Conservation (phyloP, 78 protist genomes). For the Acrasis kona region DNA sequence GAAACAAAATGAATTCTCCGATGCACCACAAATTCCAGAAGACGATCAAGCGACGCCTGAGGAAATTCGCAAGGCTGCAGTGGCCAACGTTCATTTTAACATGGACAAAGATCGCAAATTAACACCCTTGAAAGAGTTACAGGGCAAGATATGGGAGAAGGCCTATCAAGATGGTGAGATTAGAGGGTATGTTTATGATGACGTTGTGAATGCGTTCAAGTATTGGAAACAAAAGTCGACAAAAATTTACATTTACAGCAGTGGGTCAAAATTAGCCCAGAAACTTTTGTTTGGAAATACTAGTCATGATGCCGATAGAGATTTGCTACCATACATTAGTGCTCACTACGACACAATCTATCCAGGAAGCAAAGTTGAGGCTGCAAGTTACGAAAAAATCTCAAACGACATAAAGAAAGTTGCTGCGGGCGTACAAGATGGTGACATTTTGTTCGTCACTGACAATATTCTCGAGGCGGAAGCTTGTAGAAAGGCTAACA, state of each 20-base stretch:
- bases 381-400: constrained; percentile 29
- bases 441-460: constrained; percentile 37
- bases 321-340: constrained; percentile 13
- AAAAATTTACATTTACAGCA: constrained; percentile 50
- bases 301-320: constrained; percentile 21
- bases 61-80: constrained; percentile 8
- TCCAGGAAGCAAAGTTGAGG: constrained; percentile 31
- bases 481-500: constrained; percentile 26
- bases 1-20: constrained; percentile 13
- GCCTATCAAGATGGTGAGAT: constrained; percentile 49
- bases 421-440: not conserved
- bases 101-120: constrained; percentile 61
- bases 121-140: constrained; percentile 60
- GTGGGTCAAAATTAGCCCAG: constrained; percentile 68
- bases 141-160: constrained; percentile 68
- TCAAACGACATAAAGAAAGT: constrained; percentile 1
- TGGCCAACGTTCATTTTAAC: constrained; percentile 6
- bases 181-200: constrained; percentile 40
- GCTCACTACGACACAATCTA: constrained; percentile 67
- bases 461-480: constrained; percentile 54
- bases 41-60: not conserved
- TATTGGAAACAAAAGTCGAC: constrained; percentile 4
- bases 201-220: constrained; percentile 38
- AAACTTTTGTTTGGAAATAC: constrained; percentile 50
- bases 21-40: constrained; percentile 15